These are phyloP conservation scores for Boletellus ananiceps DNA, from an alignment of 768 basidiomycete genomes.

Conservation along the genomic window DNA sequence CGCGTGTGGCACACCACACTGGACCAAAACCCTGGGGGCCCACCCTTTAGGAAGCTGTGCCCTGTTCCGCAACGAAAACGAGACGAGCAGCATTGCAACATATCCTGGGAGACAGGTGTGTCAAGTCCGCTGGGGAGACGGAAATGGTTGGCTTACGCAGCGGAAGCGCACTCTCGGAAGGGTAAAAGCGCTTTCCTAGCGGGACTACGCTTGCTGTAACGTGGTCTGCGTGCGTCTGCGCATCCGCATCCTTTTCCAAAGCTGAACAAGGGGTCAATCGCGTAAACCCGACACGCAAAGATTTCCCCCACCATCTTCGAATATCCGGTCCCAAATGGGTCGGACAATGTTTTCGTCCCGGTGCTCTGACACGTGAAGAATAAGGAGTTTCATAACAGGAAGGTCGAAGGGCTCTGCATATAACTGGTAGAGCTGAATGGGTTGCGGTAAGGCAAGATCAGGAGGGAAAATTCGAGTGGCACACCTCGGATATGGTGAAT, in stretches of 20 bases:
- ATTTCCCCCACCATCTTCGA: constrained; percentile 62
- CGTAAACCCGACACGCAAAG: not conserved
- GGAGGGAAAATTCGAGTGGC: constrained; percentile 15
- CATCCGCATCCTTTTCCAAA: constrained; percentile 52
- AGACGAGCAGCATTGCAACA: constrained; percentile 69
- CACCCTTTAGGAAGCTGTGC: constrained; percentile 67
- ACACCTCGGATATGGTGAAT: constrained; percentile 81
- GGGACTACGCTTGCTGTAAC: constrained; percentile 62
- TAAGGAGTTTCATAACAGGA: constrained; percentile 78
- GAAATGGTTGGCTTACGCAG: constrained; percentile 50
- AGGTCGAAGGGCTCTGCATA: constrained; percentile 88
- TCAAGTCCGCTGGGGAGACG: not conserved
- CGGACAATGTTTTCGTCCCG: constrained; percentile 76
- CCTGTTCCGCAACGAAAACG: constrained; percentile 62
- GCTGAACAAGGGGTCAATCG: constrained; percentile 33
- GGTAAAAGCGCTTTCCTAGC: constrained; percentile 82
- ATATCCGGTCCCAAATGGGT: constrained; percentile 85
- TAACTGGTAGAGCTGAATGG: constrained; percentile 70
- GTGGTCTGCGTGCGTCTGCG: constrained; percentile 52
- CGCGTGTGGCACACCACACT: constrained; percentile 75
- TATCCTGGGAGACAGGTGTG: constrained; percentile 47
- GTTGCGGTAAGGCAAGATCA: constrained; percentile 10
- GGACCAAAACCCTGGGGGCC: constrained; percentile 72
- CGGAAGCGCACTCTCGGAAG: constrained; percentile 88
- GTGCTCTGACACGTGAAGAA: constrained; percentile 91